These are phyloP conservation scores for Phytophthora colocasiae DNA, from an alignment of 352 stramenopile species.

Conservation along the genomic window DNA sequence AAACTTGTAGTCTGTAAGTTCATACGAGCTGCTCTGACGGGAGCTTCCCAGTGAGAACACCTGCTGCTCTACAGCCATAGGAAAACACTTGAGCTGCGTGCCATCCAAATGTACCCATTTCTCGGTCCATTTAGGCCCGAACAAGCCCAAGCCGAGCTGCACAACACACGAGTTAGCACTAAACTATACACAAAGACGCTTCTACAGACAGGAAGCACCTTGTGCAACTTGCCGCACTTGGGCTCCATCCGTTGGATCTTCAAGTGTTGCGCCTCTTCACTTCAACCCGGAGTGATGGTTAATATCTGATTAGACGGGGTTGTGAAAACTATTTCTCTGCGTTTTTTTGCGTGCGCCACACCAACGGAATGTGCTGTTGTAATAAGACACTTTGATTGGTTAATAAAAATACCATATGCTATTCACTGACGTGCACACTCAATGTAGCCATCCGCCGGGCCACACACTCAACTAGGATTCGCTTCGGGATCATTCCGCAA, in stretches of 20 bases:
- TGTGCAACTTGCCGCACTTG: constrained; percentile 74
- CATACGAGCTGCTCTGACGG: constrained; percentile 52
- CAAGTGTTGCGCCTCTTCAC: constrained; percentile 9
- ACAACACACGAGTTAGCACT: not conserved
- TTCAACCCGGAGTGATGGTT: constrained; percentile 21
- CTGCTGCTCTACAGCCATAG: constrained; percentile 65
- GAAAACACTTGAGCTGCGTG: constrained; percentile 76
- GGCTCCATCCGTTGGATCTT: constrained; percentile 50
- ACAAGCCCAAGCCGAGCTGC: constrained; percentile 62
- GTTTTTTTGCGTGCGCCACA: constrained; percentile 20
- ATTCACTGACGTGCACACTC: not conserved
- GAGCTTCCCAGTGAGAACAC: constrained; percentile 67
- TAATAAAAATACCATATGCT: no score
- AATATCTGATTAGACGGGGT: constrained; percentile 3
- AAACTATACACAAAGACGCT: not conserved
- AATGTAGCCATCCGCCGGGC: constrained; percentile 25
- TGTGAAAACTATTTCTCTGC: constrained; percentile 11
- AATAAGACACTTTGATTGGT: no score
- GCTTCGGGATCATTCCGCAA: constrained; percentile 25
- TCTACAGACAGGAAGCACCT: constrained; percentile 34
- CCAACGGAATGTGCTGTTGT: constrained; percentile 23
- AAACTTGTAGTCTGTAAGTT: constrained; percentile 61
- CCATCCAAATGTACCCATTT: constrained; percentile 85
- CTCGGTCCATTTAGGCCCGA: constrained; percentile 80
- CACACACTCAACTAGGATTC: constrained; percentile 15